These are phyloP conservation scores for Lepraria neglecta DNA, from an alignment of 495 filamentous ascomycete species.

Conservation along the genomic window DNA sequence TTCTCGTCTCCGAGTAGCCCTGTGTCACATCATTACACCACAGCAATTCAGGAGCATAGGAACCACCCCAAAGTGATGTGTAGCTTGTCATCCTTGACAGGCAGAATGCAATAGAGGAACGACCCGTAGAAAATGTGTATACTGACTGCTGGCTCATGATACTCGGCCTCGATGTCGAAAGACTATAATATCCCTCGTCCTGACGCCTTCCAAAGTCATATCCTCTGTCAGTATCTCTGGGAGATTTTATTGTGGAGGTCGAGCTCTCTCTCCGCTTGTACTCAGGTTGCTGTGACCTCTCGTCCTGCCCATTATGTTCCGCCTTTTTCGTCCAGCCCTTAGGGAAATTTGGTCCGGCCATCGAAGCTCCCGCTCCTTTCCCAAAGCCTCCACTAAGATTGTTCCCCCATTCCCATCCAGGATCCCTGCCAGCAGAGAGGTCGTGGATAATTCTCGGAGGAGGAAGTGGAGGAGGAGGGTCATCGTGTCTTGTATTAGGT, in stretches of 20 bases:
- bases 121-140: slow-evolving; percentile 18
- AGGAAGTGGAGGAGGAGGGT: slow-evolving; percentile 56
- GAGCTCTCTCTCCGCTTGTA: slow-evolving; percentile 33
- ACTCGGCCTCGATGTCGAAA: slow-evolving; percentile 41
- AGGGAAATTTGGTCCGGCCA: slow-evolving; percentile 49
- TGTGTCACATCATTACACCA: background rate
- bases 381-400: slow-evolving; percentile 29
- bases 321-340: slow-evolving; percentile 37
- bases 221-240: slow-evolving; percentile 24
- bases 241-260: slow-evolving; percentile 34
- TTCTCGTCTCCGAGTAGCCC: slow-evolving; percentile 22
- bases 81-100: slow-evolving; percentile 3
- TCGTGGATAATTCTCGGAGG: slow-evolving; percentile 52
- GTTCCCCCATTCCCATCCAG: slow-evolving; percentile 57
- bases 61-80: slow-evolving; percentile 5
- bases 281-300: slow-evolving; percentile 28
- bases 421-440: slow-evolving; percentile 50
- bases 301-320: slow-evolving; percentile 21
- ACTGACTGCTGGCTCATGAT: slow-evolving; percentile 35
- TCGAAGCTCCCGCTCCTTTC: slow-evolving; percentile 41
- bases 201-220: slow-evolving; percentile 30
- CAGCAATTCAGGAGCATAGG: background rate
- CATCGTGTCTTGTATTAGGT: slow-evolving; percentile 35
- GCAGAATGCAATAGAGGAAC: background rate
- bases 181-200: slow-evolving; percentile 50